Conservation (phyloP, 2,329 filamentous ascomycete species). For the Alternaria triticina region DNA sequence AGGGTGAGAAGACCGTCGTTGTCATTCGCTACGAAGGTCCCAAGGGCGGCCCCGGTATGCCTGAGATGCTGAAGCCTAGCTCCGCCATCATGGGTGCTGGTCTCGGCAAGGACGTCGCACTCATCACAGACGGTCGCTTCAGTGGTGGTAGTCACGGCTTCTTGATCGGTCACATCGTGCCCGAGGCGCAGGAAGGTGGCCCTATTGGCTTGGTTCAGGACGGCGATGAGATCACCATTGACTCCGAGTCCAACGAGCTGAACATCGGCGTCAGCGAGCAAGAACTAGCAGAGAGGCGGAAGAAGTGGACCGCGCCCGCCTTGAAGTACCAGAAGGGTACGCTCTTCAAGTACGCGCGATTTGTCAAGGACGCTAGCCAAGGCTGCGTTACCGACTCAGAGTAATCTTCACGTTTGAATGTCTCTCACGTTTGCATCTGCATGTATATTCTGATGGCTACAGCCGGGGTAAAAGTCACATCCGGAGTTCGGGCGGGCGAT, state of each 20-base stretch:
- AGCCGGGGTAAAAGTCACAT: constrained; percentile 3
- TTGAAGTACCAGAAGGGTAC: constrained; percentile 66
- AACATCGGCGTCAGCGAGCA: constrained; percentile 71
- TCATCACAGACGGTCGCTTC: constrained; percentile 78
- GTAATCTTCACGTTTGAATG: constrained; percentile 10
- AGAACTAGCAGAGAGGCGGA: constrained; percentile 62
- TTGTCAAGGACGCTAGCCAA: constrained; percentile 64
- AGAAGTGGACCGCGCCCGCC: constrained; percentile 60
- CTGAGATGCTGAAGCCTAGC: constrained; percentile 75
- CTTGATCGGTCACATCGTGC: constrained; percentile 86
- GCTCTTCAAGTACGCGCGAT: constrained; percentile 64
- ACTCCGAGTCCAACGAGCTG: constrained; percentile 73
- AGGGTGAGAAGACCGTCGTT: constrained; percentile 78
- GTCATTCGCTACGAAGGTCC: constrained; percentile 78
- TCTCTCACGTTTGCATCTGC: not conserved
- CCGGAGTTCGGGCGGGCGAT: not conserved
- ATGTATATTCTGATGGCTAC: not conserved
- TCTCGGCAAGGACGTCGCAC: constrained; percentile 74
- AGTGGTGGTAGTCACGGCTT: constrained; percentile 85
- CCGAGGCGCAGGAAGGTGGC: constrained; percentile 84
- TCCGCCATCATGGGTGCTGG: constrained; percentile 77
- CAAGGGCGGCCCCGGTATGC: constrained; percentile 77
- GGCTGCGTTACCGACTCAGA: constrained; percentile 64
- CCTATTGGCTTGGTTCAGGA: constrained; percentile 84
- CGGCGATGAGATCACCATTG: constrained; percentile 81